A percentile compares a stretch with the other conserved stretches of the same genome.
phyloP scores from a whole-genome alignment of 2,329 filamentous ascomycete genomes.

The Chalaropsis ovoidea region DNA sequence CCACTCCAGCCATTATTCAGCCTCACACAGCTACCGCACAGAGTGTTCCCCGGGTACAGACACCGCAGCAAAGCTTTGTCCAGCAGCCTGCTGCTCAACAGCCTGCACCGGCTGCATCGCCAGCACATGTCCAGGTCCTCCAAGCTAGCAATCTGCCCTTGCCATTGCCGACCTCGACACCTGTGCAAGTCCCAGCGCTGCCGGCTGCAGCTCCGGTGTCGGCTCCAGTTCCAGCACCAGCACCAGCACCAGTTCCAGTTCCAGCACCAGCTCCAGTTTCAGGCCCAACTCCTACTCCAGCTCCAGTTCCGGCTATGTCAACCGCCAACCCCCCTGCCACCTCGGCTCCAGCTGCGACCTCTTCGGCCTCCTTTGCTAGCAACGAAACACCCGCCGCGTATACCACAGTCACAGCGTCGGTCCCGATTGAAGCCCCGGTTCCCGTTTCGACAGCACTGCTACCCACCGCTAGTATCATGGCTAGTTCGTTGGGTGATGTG shows the following conservation, averaged over 20 bases:
- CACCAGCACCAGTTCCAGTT: background rate
- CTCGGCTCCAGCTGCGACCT: background rate
- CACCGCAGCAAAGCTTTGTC: background rate
- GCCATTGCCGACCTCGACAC: background rate
- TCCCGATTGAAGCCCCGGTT: constrained; percentile 19
- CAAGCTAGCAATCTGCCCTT: background rate
- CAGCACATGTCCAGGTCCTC: background rate
- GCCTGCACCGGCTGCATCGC: background rate
- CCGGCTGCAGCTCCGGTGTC: background rate
- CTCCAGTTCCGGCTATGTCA: background rate
- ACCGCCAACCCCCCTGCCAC: background rate
- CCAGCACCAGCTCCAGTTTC: background rate
- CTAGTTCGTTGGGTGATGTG: background rate
- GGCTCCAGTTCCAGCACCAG: background rate
- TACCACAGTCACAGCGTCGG: constrained; percentile 21
- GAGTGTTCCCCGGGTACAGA: background rate
- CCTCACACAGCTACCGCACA: background rate
- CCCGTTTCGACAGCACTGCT: constrained; percentile 18
- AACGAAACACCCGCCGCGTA: constrained; percentile 12
- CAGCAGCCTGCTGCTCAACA: background rate
- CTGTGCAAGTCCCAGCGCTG: background rate
- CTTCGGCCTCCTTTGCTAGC: background rate
- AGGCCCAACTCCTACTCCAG: background rate
- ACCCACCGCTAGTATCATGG: constrained; percentile 6
- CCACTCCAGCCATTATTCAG: background rate